phyloP scores from a whole-genome alignment of 371 early-diverging fungal species.

The Umbelopsis sp. region DNA sequence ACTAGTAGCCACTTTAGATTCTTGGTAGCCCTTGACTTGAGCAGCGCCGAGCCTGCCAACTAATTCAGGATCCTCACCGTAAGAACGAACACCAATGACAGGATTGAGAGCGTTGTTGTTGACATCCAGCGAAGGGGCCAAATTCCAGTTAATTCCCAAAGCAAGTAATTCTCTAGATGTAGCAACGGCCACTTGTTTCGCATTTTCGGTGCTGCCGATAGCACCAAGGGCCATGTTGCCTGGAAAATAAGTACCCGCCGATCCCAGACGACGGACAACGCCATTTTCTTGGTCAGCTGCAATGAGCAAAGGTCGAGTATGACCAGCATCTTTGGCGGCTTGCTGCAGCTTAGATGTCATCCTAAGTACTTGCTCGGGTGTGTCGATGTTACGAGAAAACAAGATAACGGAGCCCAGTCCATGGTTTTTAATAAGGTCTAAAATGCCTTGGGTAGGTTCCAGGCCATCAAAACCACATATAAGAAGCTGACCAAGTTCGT shows the following conservation, averaged over 20 bases:
- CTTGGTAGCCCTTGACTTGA: constrained; percentile 45
- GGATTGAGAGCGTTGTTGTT: constrained; percentile 56
- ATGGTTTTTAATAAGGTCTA: constrained; percentile 46
- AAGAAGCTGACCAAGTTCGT: constrained; percentile 42
- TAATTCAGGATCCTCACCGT: constrained; percentile 40
- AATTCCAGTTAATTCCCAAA: constrained; percentile 54
- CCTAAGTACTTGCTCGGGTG: constrained; percentile 35
- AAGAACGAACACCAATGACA: constrained; percentile 55
- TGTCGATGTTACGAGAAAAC: constrained; percentile 52
- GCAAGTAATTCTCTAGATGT: constrained; percentile 41
- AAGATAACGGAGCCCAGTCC: constrained; percentile 50
- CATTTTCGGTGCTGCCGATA: constrained; percentile 31
- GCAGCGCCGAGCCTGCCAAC: constrained; percentile 44
- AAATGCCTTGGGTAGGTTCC: constrained; percentile 40
- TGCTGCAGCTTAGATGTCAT: constrained; percentile 37
- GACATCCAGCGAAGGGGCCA: constrained; percentile 52
- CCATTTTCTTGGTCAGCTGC: constrained; percentile 58
- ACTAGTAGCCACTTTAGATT: constrained; percentile 36
- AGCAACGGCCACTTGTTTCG: constrained; percentile 39
- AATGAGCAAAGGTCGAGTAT: constrained; percentile 44
- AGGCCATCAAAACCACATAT: constrained; percentile 51
- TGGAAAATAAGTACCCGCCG: constrained; percentile 45
- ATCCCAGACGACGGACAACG: constrained; percentile 49
- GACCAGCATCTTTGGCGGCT: constrained; percentile 46
- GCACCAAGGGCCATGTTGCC: constrained; percentile 55